These are phyloP conservation scores for Pyrrhoderma lamaoense DNA, from an alignment of 1,284 basidiomycete species.

Conservation along the genomic window DNA sequence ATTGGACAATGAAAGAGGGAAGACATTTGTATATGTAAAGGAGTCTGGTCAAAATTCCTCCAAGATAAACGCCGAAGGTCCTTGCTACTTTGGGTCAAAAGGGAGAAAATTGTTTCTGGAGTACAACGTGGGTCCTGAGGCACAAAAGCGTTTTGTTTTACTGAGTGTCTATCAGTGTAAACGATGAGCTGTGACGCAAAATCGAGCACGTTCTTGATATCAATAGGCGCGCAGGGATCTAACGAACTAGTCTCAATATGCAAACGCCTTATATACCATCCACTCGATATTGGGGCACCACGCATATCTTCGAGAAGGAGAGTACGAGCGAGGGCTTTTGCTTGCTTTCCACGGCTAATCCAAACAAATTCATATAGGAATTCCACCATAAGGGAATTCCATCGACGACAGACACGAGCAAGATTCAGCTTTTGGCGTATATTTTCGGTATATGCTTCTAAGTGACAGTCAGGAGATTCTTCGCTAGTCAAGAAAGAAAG, in stretches of 20 bases:
- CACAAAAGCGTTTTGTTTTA: constrained; percentile 45
- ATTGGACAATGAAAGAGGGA: constrained; percentile 45
- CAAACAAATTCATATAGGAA: constrained; percentile 62
- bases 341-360: constrained; percentile 53
- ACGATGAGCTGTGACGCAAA: constrained; percentile 50
- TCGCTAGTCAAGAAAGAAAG: constrained; percentile 39
- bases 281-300: constrained; percentile 32
- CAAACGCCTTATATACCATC: constrained; percentile 50
- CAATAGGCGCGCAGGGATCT: constrained; percentile 56
- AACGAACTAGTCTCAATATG: constrained; percentile 64
- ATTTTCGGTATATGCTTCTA: constrained; percentile 37
- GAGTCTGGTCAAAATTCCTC: constrained; percentile 62
- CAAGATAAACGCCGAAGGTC: constrained; percentile 51
- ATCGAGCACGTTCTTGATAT: constrained; percentile 58
- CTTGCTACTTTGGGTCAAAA: constrained; percentile 47
- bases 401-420: constrained; percentile 47
- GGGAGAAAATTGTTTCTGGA: constrained; percentile 47
- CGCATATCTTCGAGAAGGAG: constrained; percentile 41
- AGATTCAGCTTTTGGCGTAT: constrained; percentile 45
- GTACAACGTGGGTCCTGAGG: constrained; percentile 39
- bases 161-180: constrained; percentile 55
- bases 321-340: constrained; percentile 47
- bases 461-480: constrained; percentile 31
- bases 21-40: constrained; percentile 49
- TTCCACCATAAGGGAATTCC: constrained; percentile 45